Base-by-base conservation (phyloP, 2,329 filamentous ascomycete species). In the Xylaria sp. region DNA sequence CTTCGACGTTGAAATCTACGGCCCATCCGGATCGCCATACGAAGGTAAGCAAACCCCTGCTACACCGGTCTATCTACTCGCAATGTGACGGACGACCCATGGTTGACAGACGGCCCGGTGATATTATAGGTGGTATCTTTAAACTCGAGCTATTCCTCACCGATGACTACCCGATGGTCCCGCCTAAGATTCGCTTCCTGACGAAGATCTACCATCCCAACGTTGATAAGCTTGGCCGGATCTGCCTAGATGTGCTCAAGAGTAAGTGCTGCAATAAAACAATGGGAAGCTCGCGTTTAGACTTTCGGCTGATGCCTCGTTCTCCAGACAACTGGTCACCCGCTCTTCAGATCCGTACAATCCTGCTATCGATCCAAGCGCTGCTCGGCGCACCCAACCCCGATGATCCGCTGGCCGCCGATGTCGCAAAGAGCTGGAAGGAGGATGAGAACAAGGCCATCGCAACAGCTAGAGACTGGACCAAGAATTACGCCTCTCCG, bases 171-270 rank as follows among this genome's bases (percentile, higher is more conserved):
- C 96, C 96, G 47, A 99, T 99, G 96, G 97, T 94, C 38, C 95
- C 96, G 61, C 96, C 96, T 51, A 97, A 97, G 85, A 97, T 99
- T 77, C 92, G 96, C 62, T 99, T 99, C 82, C 86, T 99, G 58
- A 99, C 96, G 74, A 97, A 97, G 83, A 98, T 99, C 80, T 99
- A 98, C 82, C 96, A 99, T 80, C 96, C 96, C 59, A 99, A 99
- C 79, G 97, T 99, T 74, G 96, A 99, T 80, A 96, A 96, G 81
- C 89, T 99, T 1, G 96, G 96, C 67, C 92, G 96, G 67, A 99
- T 99, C 81, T 99, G 96, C 78, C 84, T 99, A 56, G 96, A 99
- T 78, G 96, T 99, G 38, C 83, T 99, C 65, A 99, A 99, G 85
- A 97, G 96, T 97, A 84, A 73, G 87, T 13, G 0, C 15, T 11